These are phyloP conservation scores for Seiridium unicorne DNA, from an alignment of 2,329 filamentous ascomycete species.

Conservation along the genomic window DNA sequence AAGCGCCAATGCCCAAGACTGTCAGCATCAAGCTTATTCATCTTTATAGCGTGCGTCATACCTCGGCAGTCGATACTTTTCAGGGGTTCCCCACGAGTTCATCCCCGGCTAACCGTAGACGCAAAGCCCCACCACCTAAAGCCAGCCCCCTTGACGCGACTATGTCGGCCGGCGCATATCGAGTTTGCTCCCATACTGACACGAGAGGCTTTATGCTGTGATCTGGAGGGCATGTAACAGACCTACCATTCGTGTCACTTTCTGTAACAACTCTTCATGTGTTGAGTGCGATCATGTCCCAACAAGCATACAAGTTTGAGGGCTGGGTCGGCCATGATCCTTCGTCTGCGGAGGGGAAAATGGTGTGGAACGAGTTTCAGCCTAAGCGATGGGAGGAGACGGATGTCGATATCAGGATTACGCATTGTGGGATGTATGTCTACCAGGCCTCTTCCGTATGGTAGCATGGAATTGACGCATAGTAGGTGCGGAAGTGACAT, in stretches of 20 bases:
- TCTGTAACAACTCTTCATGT: neutral
- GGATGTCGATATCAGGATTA: conserved; percentile 46
- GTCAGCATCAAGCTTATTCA: too few species aligned
- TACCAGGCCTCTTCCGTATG: too few species aligned
- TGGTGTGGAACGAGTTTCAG: conserved; percentile 30
- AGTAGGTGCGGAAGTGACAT: conserved; percentile 38
- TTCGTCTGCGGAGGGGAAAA: conserved; percentile 9
- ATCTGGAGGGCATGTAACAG: too few species aligned
- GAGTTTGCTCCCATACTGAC: too few species aligned
- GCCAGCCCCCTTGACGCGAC: too few species aligned
- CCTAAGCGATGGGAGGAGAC: conserved; percentile 45
- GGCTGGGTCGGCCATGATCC: conserved; percentile 11
- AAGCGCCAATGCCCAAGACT: too few species aligned
- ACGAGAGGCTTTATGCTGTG: too few species aligned
- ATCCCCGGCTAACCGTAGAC: neutral
- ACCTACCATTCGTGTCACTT: too few species aligned
- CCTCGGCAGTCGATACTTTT: conserved; percentile 1
- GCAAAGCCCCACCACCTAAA: neutral
- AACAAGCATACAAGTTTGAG: conserved; percentile 11
- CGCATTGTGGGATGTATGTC: conserved; percentile 41
- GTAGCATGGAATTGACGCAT: neutral
- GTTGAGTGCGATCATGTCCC: conserved; percentile 1
- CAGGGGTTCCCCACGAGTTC: neutral
- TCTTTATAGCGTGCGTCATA: neutral
- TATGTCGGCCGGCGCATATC: too few species aligned